phyloP scores from a whole-genome alignment of 352 stramenopile species.

The Phytophthora rubi region DNA sequence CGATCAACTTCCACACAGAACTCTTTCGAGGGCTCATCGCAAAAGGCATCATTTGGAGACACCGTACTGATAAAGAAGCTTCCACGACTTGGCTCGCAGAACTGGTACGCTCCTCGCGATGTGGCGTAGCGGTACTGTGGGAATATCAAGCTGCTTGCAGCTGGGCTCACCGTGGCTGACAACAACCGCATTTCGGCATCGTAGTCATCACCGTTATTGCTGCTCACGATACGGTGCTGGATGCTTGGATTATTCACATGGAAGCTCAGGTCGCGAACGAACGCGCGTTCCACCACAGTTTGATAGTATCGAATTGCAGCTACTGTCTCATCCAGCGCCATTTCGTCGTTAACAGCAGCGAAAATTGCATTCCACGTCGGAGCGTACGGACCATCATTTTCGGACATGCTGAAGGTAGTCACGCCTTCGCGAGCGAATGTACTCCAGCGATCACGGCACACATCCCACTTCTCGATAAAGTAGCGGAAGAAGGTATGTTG shows the following conservation, averaged over 20 bases:
- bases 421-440: conserved; percentile 42
- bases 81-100: conserved; percentile 39
- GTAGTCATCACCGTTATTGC: conserved; percentile 21
- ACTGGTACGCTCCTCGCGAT: conserved; percentile 38
- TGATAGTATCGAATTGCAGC: conserved; percentile 43
- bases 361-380: conserved; percentile 37
- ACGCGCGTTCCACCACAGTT: conserved; percentile 40
- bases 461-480: conserved; percentile 39
- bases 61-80: conserved; percentile 42
- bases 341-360: conserved; percentile 31
- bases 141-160: conserved; percentile 32
- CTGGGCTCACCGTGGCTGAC: conserved; percentile 31
- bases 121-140: conserved; percentile 40
- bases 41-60: conserved; percentile 37
- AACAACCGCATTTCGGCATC: conserved; percentile 43
- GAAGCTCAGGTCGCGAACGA: conserved; percentile 27
- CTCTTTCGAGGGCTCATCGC: conserved; percentile 40
- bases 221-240: not conserved
- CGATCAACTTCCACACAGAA: conserved; percentile 42
- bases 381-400: conserved; percentile 32
- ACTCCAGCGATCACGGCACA: conserved; percentile 39
- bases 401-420: conserved; percentile 41
- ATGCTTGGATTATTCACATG: conserved; percentile 12
- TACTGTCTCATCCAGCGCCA: conserved; percentile 43
- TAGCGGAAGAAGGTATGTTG: conserved; percentile 38